Base-by-base conservation (phyloP, 148 eudicot genomes). In the Dianthus caryophyllus region DNA sequence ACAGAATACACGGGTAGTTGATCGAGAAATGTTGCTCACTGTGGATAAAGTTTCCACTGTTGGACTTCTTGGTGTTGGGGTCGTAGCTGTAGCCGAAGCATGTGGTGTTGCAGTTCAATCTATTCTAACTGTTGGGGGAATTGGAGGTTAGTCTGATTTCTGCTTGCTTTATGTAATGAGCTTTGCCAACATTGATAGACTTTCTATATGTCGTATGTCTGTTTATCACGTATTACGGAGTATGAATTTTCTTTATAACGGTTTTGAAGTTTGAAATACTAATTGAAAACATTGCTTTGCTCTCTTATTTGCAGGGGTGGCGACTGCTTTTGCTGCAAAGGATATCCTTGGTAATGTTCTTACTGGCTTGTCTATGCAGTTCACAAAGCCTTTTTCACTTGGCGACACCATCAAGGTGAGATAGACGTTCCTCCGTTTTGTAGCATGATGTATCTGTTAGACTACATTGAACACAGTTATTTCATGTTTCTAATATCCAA, bases 71-170 rank as follows among this genome's bases (percentile, higher is more conserved):
- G 79, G 66, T 13, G 69, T 94, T 76, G 97, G 96, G 24, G 73
- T 79, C 56, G 85, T 94, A 90, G 88, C 96, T 71, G 52, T 90
- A 55, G 97, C 99, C 46, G 99, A 94, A 79, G 90, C 97, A 36
- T 84, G 83, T 84, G 99, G 99, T 25, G 96, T 94, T 78, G 93
- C 99, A 48, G 86, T 94, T 74, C 99, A 94, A 78, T 90, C 99
- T 76, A 79, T 94, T 59, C 71, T 90, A 50, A 94, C 97, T 20
- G 96, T 94, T 70, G 99, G 99, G 62, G 99, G 99, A 53, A 84
- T 94, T 67, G 99, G 99, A 78, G 97, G 97, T 90, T 76, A 81
- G 86, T 73, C 71, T 65, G 50, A 13, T 48, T 48, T 16, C 52
- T 48, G 16, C 17, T 30, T 8, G 9, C 9, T 20, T 68, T 29